These are phyloP conservation scores for Apiospora phragmitis DNA, from an alignment of 2,329 filamentous ascomycete species.

Conservation along the genomic window DNA sequence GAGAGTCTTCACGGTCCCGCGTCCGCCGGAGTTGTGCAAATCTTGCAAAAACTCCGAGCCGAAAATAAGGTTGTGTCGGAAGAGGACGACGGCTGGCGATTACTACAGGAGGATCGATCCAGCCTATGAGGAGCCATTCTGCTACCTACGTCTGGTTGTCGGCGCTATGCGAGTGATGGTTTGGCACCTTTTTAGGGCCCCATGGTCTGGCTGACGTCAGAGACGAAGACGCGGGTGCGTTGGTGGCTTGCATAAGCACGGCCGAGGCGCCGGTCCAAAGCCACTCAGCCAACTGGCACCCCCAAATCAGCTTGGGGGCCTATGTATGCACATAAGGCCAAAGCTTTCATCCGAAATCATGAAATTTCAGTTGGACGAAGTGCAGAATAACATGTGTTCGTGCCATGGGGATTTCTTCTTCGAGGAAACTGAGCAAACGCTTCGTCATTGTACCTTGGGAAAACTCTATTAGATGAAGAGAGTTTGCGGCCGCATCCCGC, in stretches of 20 bases:
- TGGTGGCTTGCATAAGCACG: background rate
- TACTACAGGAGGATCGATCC: conserved; percentile 40
- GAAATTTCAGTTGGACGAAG: background rate
- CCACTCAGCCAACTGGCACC: background rate
- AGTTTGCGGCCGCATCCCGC: background rate
- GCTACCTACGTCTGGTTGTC: background rate
- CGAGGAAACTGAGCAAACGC: background rate
- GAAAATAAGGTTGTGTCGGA: conserved; percentile 65
- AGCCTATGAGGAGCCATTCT: conserved; percentile 28
- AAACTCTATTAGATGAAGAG: background rate
- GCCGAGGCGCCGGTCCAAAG: background rate
- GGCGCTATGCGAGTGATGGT: background rate
- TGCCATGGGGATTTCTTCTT: background rate
- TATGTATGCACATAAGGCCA: background rate
- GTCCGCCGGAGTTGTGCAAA: conserved; percentile 72
- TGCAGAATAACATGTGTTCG: background rate
- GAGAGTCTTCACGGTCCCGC: conserved; percentile 76
- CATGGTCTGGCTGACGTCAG: background rate
- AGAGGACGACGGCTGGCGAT: conserved; percentile 43
- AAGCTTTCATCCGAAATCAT: background rate
- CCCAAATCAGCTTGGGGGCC: background rate
- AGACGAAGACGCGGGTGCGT: background rate
- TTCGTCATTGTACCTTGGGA: background rate
- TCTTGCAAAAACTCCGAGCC: conserved; percentile 73
- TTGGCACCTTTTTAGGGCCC: background rate